phyloP scores from a whole-genome alignment of 768 basidiomycete genomes.

The Mrakia gelida region DNA sequence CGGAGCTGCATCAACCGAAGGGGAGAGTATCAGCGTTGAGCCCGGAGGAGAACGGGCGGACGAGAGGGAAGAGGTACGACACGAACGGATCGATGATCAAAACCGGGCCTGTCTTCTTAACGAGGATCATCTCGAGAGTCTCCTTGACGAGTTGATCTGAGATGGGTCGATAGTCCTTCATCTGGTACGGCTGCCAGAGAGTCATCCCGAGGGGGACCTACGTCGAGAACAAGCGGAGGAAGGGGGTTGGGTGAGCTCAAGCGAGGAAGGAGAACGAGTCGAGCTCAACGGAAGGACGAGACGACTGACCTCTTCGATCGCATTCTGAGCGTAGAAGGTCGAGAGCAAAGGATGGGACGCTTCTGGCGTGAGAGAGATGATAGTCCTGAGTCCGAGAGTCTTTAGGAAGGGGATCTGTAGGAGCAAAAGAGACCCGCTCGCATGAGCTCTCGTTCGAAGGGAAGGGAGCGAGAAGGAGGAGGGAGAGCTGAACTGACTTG shows the following conservation, averaged over 20 bases:
- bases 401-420: constrained; percentile 39
- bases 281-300: neutral
- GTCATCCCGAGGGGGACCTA: constrained; percentile 41
- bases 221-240: neutral
- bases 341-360: constrained; percentile 40
- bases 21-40: neutral
- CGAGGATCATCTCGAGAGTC: constrained; percentile 39
- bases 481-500: constrained; percentile 36
- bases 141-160: constrained; percentile 41
- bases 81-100: constrained; percentile 42
- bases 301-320: constrained; percentile 42
- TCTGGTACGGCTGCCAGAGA: constrained; percentile 35
- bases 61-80: neutral
- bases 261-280: neutral
- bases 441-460: neutral
- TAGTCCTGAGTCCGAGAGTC: constrained; percentile 37
- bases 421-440: neutral
- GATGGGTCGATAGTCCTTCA: constrained; percentile 41
- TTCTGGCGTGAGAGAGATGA: constrained; percentile 42
- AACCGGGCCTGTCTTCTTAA: constrained; percentile 36
- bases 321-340: constrained; percentile 32
- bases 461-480: neutral
- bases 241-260: neutral
- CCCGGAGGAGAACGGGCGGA: neutral
- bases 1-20: constrained; percentile 34